These are phyloP conservation scores for Elsinoe necatrix DNA, from an alignment of 2,329 filamentous ascomycete genomes.

Conservation along the genomic window DNA sequence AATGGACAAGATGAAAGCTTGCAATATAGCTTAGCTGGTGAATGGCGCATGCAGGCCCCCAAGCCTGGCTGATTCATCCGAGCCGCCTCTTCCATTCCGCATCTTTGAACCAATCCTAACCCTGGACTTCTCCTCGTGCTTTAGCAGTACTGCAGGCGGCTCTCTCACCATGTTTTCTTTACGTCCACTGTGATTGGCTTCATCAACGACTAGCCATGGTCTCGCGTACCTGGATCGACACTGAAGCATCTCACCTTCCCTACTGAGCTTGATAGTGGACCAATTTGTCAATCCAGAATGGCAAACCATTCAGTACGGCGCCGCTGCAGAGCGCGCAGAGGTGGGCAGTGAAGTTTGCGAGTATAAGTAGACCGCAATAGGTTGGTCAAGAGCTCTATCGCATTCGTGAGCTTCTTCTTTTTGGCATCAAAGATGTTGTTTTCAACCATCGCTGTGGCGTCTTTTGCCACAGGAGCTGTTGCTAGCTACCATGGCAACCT, in stretches of 20 bases:
- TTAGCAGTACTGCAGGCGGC: not conserved
- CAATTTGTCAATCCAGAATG: not conserved
- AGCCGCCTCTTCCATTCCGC: not conserved
- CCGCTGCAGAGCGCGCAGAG: not conserved
- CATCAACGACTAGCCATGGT: not conserved
- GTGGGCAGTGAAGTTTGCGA: not conserved
- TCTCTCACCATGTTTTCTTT: not conserved
- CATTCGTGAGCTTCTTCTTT: not conserved
- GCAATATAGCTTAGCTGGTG: constrained; percentile 4
- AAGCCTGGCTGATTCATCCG: not conserved
- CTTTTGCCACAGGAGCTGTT: constrained; percentile 21
- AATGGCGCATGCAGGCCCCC: not conserved
- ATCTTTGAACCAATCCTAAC: not conserved
- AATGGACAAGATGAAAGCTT: constrained; percentile 11
- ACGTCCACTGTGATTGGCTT: not conserved
- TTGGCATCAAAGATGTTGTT: not conserved
- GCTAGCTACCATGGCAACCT: constrained; percentile 43
- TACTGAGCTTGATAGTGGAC: constrained; percentile 3
- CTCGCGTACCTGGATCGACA: constrained; percentile 12
- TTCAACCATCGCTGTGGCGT: constrained; percentile 17
- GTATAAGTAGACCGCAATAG: not conserved
- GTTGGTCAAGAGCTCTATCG: not conserved
- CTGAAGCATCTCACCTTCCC: constrained; percentile 5
- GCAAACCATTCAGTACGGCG: not conserved
- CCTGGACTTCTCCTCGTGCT: not conserved